Evolutionary conservation across 2,329 filamentous ascomycete genomes (phyloP).

Genomic region (Macroventuria anomochaeta): DNA sequence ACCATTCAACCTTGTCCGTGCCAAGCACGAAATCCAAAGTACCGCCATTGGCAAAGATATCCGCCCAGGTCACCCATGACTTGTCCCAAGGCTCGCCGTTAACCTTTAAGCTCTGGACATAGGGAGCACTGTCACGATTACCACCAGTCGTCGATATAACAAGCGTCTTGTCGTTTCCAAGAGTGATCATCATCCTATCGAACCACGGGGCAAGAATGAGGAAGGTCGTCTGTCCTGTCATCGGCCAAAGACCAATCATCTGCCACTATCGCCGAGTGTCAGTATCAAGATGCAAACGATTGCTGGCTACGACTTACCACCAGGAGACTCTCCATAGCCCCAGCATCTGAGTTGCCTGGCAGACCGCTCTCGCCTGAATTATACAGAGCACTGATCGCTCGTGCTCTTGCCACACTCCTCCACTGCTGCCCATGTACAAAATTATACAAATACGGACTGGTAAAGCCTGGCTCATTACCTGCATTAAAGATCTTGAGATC

Average conservation of each 20-base stretch:
- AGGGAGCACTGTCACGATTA: constrained; percentile 57
- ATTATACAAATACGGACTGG: constrained; percentile 72
- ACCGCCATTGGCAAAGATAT: constrained; percentile 67
- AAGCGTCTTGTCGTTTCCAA: constrained; percentile 63
- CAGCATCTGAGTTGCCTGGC: constrained; percentile 74
- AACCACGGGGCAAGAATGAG: constrained; percentile 60
- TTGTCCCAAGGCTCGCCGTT: constrained; percentile 69
- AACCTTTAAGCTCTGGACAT: constrained; percentile 70
- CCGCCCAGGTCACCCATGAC: constrained; percentile 70
- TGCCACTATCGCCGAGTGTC: constrained; percentile 33
- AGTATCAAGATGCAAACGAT: not conserved
- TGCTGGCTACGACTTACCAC: constrained; percentile 26
- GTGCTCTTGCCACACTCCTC: constrained; percentile 64
- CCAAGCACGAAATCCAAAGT: constrained; percentile 64
- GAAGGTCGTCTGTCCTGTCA: constrained; percentile 73
- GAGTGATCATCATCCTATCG: constrained; percentile 62
- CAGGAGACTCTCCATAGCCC: constrained; percentile 74
- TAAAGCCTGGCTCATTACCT: constrained; percentile 72
- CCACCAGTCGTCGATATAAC: constrained; percentile 61
- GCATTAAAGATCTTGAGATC: constrained; percentile 65
- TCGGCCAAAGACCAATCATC: constrained; percentile 44
- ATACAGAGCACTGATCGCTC: constrained; percentile 65
- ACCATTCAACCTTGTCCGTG: not conserved
- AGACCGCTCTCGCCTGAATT: constrained; percentile 62
- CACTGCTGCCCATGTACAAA: constrained; percentile 67